Evolutionary conservation across 495 filamentous ascomycete species (phyloP), one percentile per base, ranked within the genome.

Genomic region (Annulohypoxylon stygium): DNA sequence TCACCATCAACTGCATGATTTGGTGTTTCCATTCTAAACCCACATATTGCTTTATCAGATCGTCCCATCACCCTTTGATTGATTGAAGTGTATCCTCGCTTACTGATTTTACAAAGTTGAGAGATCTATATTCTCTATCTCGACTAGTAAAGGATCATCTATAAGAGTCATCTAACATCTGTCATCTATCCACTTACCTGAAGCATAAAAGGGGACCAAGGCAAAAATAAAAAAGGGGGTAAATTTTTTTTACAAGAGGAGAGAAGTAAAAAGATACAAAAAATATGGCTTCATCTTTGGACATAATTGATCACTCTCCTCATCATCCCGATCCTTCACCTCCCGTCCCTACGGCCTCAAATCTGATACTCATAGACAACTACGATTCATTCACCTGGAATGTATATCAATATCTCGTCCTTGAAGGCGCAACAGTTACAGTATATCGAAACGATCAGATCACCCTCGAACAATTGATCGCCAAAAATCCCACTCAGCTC

Each of bases 301-400:
- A 85, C 77, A 79, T 96, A 60, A 89, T 96, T 75, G 95, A 97
- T 82, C 89, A 95, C 80, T 97, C 95, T 47, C 92, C 93, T 77
- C 91, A 92, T 80, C 90, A 94, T 78, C 91, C 92, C 73, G 88
- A 90, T 67, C 88, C 88, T 61, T 88, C 88, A 16, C 82, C 90
- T 54, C 87, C 88, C 59, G 82, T 97, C 33, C 78, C 89, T 18
- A 93, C 86, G 54, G 95, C 95, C 26, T 91, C 90, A 37, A 98
- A 98, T 83, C 88, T 99, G 30, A 89, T 99, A 62, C 84, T 99
- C 65, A 97, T 99, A 75, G 96, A 98, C 83, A 99, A 99, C 83
- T 99, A 98, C 80, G 96, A 99, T 82, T 98, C 95, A 0, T 99
- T 98, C 76, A 97, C 95, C 69, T 98, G 93, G 93, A 99, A 98